Percentiles rank a stretch among this genome's conserved stretches.
Conservation (phyloP, 1,139 yeast species). For the Sugiyamaella neomexicana region DNA sequence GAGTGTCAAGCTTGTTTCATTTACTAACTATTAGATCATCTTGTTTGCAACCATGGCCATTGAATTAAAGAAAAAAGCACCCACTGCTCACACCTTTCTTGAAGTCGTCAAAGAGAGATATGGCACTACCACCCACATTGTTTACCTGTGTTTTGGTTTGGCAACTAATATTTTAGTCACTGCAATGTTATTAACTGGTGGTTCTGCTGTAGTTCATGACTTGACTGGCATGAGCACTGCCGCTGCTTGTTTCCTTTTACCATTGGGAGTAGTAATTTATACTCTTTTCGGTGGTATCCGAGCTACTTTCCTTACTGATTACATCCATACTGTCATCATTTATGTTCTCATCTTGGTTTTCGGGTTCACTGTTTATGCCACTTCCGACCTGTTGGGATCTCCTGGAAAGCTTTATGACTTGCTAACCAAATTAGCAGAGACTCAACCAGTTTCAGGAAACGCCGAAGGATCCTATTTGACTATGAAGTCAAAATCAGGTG, state of each 20-base stretch:
- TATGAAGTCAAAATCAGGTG: slow-evolving; percentile 62
- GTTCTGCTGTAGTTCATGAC: slow-evolving; percentile 70
- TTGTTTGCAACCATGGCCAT: slow-evolving; percentile 73
- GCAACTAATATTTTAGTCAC: slow-evolving; percentile 83
- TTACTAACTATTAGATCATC: slow-evolving; percentile 44
- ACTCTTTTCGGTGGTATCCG: slow-evolving; percentile 87
- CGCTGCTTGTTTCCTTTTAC: slow-evolving; percentile 79
- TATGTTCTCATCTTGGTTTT: slow-evolving; percentile 43
- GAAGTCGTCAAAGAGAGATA: slow-evolving; percentile 69
- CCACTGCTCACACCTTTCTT: slow-evolving; percentile 65
- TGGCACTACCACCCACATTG: slow-evolving; percentile 66
- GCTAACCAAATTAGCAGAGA: slow-evolving; percentile 52
- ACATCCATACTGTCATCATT: slow-evolving; percentile 63
- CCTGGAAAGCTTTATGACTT: slow-evolving; percentile 78
- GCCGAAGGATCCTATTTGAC: slow-evolving; percentile 74
- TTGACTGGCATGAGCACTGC: slow-evolving; percentile 76
- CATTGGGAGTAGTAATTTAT: slow-evolving; percentile 79
- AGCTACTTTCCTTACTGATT: slow-evolving; percentile 88
- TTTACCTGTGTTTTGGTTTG: slow-evolving; percentile 73
- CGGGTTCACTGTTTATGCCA: slow-evolving; percentile 43
- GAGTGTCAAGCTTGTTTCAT: too few species aligned
- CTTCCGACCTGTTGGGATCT: slow-evolving; percentile 68
- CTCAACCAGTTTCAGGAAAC: slow-evolving; percentile 56
- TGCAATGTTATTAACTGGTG: slow-evolving; percentile 82
- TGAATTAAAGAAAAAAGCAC: slow-evolving; percentile 50